phyloP scores from a whole-genome alignment of 495 filamentous ascomycete species.

The Podospora bellae-mahoneyi region DNA sequence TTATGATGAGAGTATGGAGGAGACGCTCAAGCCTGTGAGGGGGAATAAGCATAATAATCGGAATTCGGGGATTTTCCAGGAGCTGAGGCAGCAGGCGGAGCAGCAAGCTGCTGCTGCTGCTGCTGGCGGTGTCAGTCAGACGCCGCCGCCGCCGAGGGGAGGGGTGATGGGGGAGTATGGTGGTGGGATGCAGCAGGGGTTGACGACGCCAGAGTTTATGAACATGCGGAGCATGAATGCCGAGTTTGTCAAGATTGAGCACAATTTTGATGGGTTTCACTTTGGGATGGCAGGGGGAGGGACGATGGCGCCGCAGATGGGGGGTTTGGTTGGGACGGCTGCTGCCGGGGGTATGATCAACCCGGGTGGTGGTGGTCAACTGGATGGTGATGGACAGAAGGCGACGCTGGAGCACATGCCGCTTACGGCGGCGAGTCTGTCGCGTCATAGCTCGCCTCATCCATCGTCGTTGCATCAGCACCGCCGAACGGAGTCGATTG shows the following conservation, averaged over 20 bases:
- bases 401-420: slow-evolving; percentile 16
- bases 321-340: not conserved
- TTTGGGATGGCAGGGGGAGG: slow-evolving; percentile 23
- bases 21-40: slow-evolving; percentile 51
- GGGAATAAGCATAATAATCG: slow-evolving; percentile 30
- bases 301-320: slow-evolving; percentile 31
- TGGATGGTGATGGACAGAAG: slow-evolving; percentile 6
- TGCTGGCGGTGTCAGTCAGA: slow-evolving; percentile 12
- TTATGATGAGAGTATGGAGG: slow-evolving; percentile 58
- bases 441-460: slow-evolving; percentile 31
- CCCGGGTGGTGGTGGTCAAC: too few relatives aligned
- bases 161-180: slow-evolving; percentile 42
- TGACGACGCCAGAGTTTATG: slow-evolving; percentile 53
- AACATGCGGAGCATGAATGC: slow-evolving; percentile 52
- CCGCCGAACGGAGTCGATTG: slow-evolving; percentile 48
- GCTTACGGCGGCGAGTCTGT: slow-evolving; percentile 14
- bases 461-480: slow-evolving; percentile 23
- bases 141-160: slow-evolving; percentile 33
- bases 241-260: slow-evolving; percentile 51
- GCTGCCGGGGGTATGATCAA: too few relatives aligned
- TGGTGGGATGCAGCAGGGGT: slow-evolving; percentile 21
- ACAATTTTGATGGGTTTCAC: slow-evolving; percentile 34
- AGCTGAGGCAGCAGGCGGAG: slow-evolving; percentile 45
- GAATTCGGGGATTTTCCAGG: slow-evolving; percentile 42
- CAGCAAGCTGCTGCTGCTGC: slow-evolving; percentile 22